phyloP scores from a whole-genome alignment of 1,284 basidiomycete species.

The Hymenochaete sp. region DNA sequence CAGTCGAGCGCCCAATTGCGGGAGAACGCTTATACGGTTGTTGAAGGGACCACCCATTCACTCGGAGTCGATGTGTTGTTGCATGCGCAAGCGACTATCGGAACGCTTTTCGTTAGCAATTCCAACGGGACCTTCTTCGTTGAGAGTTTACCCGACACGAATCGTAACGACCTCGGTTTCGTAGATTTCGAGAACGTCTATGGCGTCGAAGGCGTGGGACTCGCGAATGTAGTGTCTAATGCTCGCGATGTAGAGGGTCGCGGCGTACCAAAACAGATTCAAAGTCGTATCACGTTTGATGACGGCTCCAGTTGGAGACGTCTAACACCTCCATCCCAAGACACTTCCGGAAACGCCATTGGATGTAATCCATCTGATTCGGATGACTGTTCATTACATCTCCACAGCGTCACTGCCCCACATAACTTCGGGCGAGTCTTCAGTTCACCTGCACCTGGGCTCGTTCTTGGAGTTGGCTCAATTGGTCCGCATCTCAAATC shows the following conservation, averaged over 20 bases:
- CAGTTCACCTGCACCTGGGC: conserved; percentile 88
- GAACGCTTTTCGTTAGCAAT: conserved; percentile 91
- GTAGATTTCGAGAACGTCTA: conserved; percentile 92
- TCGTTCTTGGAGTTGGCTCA: conserved; percentile 91
- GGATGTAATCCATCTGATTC: conserved; percentile 52
- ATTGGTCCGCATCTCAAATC: conserved; percentile 64
- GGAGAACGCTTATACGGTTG: conserved; percentile 92
- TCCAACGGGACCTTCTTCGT: conserved; percentile 93
- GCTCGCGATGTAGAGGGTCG: conserved; percentile 71
- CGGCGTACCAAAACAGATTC: conserved; percentile 56
- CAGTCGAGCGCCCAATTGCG: conserved; percentile 68
- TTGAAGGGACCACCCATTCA: conserved; percentile 88
- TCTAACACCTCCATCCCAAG: conserved; percentile 55
- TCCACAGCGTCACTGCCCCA: conserved; percentile 84
- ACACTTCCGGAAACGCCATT: conserved; percentile 54
- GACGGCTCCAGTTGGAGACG: conserved; percentile 46
- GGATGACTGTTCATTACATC: conserved; percentile 73
- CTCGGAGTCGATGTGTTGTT: conserved; percentile 90
- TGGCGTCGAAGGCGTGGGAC: conserved; percentile 88
- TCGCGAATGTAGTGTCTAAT: conserved; percentile 85
- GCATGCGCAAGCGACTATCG: conserved; percentile 64
- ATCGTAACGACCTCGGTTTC: conserved; percentile 78
- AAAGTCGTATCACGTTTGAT: conserved; percentile 82
- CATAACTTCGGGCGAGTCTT: conserved; percentile 94
- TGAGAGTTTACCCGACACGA: conserved; percentile 85